A percentile compares a stretch with the other conserved stretches of the same genome.
Conservation (phyloP, 495 filamentous ascomycete genomes). For the Xylaria bambusicola region DNA sequence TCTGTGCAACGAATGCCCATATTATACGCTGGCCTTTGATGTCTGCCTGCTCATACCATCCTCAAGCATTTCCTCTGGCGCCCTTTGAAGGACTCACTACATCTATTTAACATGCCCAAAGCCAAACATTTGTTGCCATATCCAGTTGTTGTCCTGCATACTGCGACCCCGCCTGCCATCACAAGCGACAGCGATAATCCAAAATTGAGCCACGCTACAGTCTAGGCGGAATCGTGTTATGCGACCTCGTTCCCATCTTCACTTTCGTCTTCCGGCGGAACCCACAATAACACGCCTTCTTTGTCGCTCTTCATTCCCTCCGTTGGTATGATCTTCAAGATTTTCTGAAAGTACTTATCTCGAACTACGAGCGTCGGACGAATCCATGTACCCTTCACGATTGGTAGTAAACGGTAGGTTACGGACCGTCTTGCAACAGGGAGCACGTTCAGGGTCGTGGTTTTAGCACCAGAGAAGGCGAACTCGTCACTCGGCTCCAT, state of each 20-base stretch:
- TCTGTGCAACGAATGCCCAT: too few relatives aligned
- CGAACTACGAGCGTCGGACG: conserved; percentile 70
- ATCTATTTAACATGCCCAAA: too few relatives aligned
- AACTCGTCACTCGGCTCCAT: conserved; percentile 95
- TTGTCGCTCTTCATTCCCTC: conserved; percentile 75
- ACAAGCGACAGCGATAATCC: too few relatives aligned
- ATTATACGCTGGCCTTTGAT: too few relatives aligned
- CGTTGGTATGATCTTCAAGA: conserved; percentile 67
- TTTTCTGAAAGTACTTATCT: conserved; percentile 89
- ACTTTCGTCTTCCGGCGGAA: conserved; percentile 46
- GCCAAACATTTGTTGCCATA: too few relatives aligned
- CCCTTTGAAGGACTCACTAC: too few relatives aligned
- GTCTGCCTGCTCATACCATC: too few relatives aligned
- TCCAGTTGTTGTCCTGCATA: too few relatives aligned
- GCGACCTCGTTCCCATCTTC: conserved; percentile 27
- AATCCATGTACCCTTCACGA: conserved; percentile 66
- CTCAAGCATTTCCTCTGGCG: too few relatives aligned
- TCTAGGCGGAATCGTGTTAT: too few relatives aligned
- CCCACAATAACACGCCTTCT: conserved; percentile 71
- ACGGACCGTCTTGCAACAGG: conserved; percentile 73
- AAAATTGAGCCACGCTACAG: too few relatives aligned
- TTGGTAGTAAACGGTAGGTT: conserved; percentile 67
- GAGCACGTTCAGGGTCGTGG: conserved; percentile 71
- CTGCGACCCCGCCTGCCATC: too few relatives aligned
- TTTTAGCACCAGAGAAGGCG: conserved; percentile 88